Percentiles rank a stretch among this genome's conserved stretches.
Conservation (phyloP, 2,329 filamentous ascomycete species). For the Hirsutella rhossiliensis region DNA sequence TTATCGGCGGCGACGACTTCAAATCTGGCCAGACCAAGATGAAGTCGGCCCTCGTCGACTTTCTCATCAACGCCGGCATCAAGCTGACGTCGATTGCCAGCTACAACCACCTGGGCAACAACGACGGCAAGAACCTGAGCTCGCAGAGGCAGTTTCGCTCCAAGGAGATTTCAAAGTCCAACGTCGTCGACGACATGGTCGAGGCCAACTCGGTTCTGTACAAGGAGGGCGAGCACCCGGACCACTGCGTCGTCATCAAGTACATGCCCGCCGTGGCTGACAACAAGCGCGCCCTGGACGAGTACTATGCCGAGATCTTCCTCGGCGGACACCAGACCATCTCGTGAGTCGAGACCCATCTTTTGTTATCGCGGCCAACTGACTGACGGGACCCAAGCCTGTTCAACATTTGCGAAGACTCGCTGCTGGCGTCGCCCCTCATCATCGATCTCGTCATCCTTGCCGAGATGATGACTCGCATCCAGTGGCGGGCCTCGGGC, state of each 20-base stretch:
- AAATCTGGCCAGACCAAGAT: constrained; percentile 99
- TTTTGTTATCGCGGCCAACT: not conserved
- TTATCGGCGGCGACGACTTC: constrained; percentile 97
- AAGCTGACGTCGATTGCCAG: constrained; percentile 96
- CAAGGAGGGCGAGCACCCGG: constrained; percentile 83
- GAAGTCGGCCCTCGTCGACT: constrained; percentile 98
- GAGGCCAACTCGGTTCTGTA: constrained; percentile 89
- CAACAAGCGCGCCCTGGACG: constrained; percentile 96
- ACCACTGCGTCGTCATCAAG: constrained; percentile 99
- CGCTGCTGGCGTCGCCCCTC: constrained; percentile 83
- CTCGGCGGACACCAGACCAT: constrained; percentile 98
- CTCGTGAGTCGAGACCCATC: constrained; percentile 35
- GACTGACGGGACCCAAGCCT: constrained; percentile 40
- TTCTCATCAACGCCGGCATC: constrained; percentile 96
- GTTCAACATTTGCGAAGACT: constrained; percentile 99
- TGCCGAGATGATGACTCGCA: constrained; percentile 96
- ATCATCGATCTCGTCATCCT: constrained; percentile 94
- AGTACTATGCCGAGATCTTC: constrained; percentile 99
- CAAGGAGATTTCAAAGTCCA: constrained; percentile 99
- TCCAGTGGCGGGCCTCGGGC: constrained; percentile 68
- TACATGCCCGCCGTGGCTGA: constrained; percentile 99
- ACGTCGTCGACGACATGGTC: constrained; percentile 99
- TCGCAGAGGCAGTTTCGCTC: constrained; percentile 97
- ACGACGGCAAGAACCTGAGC: constrained; percentile 97
- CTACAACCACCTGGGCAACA: constrained; percentile 99